Percentiles rank a stretch among this genome's conserved stretches.
These are phyloP conservation scores for Magnusiomyces ingens DNA, from an alignment of 1,139 yeast genomes.

Conservation along the genomic window DNA sequence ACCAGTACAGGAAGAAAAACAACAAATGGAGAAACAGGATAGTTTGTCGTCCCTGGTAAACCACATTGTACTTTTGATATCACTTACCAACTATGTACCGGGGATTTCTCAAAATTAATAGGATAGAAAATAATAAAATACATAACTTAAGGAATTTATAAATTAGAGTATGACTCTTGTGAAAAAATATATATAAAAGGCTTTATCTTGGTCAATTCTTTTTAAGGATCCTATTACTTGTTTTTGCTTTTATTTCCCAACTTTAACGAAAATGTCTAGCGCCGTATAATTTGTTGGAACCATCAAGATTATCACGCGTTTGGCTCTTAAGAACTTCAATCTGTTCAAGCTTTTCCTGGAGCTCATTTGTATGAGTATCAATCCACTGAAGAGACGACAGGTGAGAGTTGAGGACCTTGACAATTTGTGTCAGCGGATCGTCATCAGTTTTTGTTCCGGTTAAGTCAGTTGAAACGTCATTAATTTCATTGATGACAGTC, in stretches of 20 bases:
- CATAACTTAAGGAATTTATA: too few relatives aligned
- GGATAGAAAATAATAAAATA: too few relatives aligned
- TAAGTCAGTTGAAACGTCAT: constrained; percentile 76
- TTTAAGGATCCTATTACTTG: too few relatives aligned
- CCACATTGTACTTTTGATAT: constrained; percentile 50
- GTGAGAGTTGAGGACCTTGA: constrained; percentile 79
- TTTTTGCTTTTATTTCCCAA: too few relatives aligned
- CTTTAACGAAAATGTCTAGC: neutral
- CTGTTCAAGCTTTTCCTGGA: constrained; percentile 58
- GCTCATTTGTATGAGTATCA: constrained; percentile 60
- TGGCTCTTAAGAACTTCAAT: constrained; percentile 27
- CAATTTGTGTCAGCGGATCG: constrained; percentile 53
- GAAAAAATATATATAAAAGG: too few relatives aligned
- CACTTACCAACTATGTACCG: constrained; percentile 39
- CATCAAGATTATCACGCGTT: constrained; percentile 19
- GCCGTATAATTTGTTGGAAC: constrained; percentile 12
- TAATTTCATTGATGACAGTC: constrained; percentile 76
- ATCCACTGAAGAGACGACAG: constrained; percentile 84
- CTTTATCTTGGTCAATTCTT: too few relatives aligned
- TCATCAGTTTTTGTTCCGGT: constrained; percentile 34
- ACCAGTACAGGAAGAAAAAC: constrained; percentile 9
- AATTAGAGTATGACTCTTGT: too few relatives aligned
- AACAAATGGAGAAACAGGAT: constrained; percentile 13
- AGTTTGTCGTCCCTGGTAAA: constrained; percentile 39
- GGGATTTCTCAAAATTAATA: too few relatives aligned